A percentile compares a stretch with the other conserved stretches of the same genome.
phyloP scores from a whole-genome alignment of 192 early-diverging fungal genomes.

The Coemansia sp. region DNA sequence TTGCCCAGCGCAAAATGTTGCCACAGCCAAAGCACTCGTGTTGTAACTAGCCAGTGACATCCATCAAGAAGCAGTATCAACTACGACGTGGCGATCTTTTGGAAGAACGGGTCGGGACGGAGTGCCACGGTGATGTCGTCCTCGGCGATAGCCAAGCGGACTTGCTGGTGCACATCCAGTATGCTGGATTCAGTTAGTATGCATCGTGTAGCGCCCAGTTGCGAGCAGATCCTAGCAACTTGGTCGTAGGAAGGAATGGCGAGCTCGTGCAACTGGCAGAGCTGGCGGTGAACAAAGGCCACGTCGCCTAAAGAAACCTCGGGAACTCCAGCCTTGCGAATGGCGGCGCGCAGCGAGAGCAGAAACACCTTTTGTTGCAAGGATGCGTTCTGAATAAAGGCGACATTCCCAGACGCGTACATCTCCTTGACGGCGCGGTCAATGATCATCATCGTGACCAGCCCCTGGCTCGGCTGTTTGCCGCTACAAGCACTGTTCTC shows the following conservation, averaged over 20 bases:
- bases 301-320: slow-evolving; percentile 80
- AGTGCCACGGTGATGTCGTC: slow-evolving; percentile 82
- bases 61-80: too few relatives aligned
- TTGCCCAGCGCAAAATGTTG: too few relatives aligned
- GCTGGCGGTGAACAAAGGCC: slow-evolving; percentile 64
- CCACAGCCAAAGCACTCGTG: too few relatives aligned
- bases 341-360: slow-evolving; percentile 64
- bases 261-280: slow-evolving; percentile 68
- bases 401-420: slow-evolving; percentile 76
- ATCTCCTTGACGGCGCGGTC: slow-evolving; percentile 86
- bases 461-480: slow-evolving; percentile 1
- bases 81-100: slow-evolving; percentile 47
- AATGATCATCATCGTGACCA: slow-evolving; percentile 68
- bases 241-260: slow-evolving; percentile 63
- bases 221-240: slow-evolving; percentile 64
- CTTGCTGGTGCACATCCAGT: slow-evolving; percentile 67
- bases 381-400: slow-evolving; percentile 72
- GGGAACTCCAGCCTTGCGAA: slow-evolving; percentile 68
- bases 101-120: slow-evolving; percentile 64
- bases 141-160: slow-evolving; percentile 73
- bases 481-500: background rate
- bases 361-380: slow-evolving; percentile 89
- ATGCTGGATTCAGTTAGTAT: slow-evolving; percentile 68
- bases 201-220: slow-evolving; percentile 64
- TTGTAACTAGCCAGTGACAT: too few relatives aligned